These are phyloP conservation scores for Parsonsia alboflavescens DNA, from an alignment of 257 asterid genomes.

Conservation along the genomic window DNA sequence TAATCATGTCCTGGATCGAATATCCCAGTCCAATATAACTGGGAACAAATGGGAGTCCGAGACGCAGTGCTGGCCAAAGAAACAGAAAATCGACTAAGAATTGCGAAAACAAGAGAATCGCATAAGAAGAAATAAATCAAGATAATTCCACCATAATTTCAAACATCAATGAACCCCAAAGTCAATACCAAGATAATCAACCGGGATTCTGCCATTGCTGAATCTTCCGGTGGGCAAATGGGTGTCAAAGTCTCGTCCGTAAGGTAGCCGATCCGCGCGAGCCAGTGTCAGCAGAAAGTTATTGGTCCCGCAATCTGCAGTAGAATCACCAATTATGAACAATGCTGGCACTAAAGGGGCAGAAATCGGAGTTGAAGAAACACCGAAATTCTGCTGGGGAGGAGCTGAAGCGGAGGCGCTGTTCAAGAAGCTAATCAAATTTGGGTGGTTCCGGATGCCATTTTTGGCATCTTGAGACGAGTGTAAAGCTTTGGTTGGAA, in stretches of 20 bases:
- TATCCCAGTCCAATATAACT: constrained; percentile 71
- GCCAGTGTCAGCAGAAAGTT: constrained; percentile 88
- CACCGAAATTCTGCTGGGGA: neutral
- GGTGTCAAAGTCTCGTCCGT: constrained; percentile 90
- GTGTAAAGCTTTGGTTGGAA: neutral
- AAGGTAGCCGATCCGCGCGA: constrained; percentile 84
- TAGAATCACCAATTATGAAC: constrained; percentile 88
- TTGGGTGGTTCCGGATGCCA: neutral
- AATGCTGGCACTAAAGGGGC: constrained; percentile 49
- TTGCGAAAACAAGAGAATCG: neutral
- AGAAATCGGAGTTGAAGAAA: constrained; percentile 9
- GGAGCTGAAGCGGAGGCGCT: neutral
- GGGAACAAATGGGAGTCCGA: constrained; percentile 85
- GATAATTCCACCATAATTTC: too few species aligned
- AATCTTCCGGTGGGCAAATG: constrained; percentile 90
- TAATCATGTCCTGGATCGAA: constrained; percentile 56
- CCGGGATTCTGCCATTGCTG: constrained; percentile 90
- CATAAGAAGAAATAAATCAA: too few species aligned
- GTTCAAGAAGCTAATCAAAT: neutral
- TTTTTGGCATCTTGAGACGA: neutral
- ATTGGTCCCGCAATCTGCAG: constrained; percentile 91
- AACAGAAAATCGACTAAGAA: neutral
- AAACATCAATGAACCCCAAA: too few species aligned
- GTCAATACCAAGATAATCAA: constrained; percentile 64
- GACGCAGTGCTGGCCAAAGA: constrained; percentile 53